Conservation (phyloP, 2,329 filamentous ascomycete genomes). For the Nothopassalora personata region DNA sequence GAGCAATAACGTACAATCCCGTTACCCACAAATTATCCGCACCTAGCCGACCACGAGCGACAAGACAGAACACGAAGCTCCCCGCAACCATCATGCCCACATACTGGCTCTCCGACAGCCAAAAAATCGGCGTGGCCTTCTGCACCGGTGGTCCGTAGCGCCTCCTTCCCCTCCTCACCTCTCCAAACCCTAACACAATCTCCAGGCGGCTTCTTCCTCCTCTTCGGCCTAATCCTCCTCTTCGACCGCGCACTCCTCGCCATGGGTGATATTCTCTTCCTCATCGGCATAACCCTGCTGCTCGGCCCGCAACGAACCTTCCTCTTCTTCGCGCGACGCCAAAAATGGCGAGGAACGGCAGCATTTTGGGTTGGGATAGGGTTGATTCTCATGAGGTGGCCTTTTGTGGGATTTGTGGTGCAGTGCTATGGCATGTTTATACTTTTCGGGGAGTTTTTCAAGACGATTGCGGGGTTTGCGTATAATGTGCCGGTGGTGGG, state of each 20-base stretch:
- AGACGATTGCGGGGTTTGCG: slow-evolving; percentile 84
- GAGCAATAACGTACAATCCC: not conserved
- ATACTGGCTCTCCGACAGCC: slow-evolving; percentile 94
- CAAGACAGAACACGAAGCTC: not conserved
- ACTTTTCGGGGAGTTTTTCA: slow-evolving; percentile 92
- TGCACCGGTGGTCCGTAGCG: slow-evolving; percentile 82
- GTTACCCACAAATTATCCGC: not conserved
- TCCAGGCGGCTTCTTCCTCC: slow-evolving; percentile 85
- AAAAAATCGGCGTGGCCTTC: slow-evolving; percentile 96
- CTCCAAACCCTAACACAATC: not conserved
- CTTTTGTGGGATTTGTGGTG: slow-evolving; percentile 81
- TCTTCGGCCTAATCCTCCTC: slow-evolving; percentile 92
- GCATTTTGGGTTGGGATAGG: slow-evolving; percentile 79
- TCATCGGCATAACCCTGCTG: slow-evolving; percentile 91
- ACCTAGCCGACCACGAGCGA: not conserved
- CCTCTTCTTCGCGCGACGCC: slow-evolving; percentile 86
- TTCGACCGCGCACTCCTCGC: slow-evolving; percentile 97
- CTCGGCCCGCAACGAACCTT: slow-evolving; percentile 89
- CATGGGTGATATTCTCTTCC: slow-evolving; percentile 99
- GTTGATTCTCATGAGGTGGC: slow-evolving; percentile 85
- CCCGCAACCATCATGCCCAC: slow-evolving; percentile 66
- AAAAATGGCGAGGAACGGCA: slow-evolving; percentile 76
- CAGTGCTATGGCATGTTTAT: slow-evolving; percentile 91
- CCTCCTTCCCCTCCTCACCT: slow-evolving; percentile 7
- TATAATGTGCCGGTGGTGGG: slow-evolving; percentile 79